Percentiles rank a stretch among this genome's conserved stretches.
Conservation (phyloP, 371 early-diverging fungal genomes). For the Mortierella sp. region DNA sequence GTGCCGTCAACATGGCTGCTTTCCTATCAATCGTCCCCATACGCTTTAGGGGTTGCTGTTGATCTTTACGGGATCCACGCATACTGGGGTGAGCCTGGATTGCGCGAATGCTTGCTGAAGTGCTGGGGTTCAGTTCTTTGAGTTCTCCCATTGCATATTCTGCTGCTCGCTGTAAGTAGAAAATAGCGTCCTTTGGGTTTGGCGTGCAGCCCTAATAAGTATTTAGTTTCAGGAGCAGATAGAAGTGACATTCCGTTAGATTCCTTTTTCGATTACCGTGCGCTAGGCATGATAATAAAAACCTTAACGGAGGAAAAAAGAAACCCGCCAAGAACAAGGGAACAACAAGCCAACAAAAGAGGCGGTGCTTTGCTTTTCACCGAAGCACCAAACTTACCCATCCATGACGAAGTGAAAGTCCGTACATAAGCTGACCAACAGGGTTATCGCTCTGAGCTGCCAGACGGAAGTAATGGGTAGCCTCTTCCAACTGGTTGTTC, state of each 20-base stretch:
- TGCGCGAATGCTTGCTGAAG: conserved; percentile 24
- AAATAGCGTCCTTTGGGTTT: conserved; percentile 76
- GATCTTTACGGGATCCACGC: background rate
- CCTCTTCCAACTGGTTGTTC: conserved; percentile 79
- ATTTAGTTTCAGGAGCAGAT: background rate
- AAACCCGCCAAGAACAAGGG: background rate
- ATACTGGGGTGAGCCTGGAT: conserved; percentile 22
- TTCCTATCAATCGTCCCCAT: conserved; percentile 36
- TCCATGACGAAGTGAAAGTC: conserved; percentile 92
- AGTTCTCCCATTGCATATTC: conserved; percentile 78
- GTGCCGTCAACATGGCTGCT: conserved; percentile 39
- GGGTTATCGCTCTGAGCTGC: conserved; percentile 83
- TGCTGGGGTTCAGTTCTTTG: conserved; percentile 55
- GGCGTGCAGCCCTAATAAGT: conserved; percentile 71
- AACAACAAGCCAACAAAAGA: background rate
- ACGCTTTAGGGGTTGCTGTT: conserved; percentile 25
- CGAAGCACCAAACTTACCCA: conserved; percentile 64
- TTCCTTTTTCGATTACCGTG: background rate
- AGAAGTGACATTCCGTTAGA: background rate
- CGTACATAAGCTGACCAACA: conserved; percentile 89
- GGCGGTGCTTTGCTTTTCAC: background rate
- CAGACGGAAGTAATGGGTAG: conserved; percentile 84
- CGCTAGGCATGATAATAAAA: background rate
- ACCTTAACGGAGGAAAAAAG: background rate
- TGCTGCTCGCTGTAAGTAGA: conserved; percentile 84